A percentile compares a stretch with the other conserved stretches of the same genome.
These are phyloP conservation scores for Fusarium hostae DNA, from an alignment of 2,329 filamentous ascomycete genomes.

Conservation along the genomic window DNA sequence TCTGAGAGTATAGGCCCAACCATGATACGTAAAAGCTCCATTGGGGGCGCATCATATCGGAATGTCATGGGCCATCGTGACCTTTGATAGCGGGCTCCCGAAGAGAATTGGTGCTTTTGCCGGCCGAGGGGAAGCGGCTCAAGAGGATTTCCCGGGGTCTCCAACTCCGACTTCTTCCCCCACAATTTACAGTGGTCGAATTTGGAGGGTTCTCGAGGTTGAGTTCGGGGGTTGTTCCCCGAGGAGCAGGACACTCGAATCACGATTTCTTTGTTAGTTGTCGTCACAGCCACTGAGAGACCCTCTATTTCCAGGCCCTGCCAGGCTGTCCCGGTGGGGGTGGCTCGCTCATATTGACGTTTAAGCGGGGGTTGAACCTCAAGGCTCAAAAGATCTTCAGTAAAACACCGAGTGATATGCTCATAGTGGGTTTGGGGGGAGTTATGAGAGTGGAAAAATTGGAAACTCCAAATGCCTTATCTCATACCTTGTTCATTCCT, in stretches of 20 bases:
- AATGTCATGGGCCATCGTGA: conserved; percentile 40
- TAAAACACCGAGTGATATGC: conserved; percentile 32
- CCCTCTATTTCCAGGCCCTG: conserved; percentile 23
- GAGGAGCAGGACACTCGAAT: conserved; percentile 21
- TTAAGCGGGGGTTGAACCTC: conserved; percentile 25
- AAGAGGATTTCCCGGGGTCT: conserved; percentile 52
- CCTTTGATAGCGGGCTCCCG: conserved; percentile 27
- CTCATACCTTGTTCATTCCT: not conserved
- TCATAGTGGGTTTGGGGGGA: conserved; percentile 27
- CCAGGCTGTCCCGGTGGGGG: conserved; percentile 36
- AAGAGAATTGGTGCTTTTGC: conserved; percentile 35
- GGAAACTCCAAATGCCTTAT: not conserved
- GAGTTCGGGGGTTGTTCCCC: conserved; percentile 22
- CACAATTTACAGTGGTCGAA: conserved; percentile 25
- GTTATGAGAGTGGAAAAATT: conserved; percentile 8
- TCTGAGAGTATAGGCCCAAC: conserved; percentile 9
- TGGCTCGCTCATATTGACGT: conserved; percentile 42
- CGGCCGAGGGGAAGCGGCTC: conserved; percentile 46
- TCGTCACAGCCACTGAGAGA: conserved; percentile 23
- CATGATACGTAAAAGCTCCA: conserved; percentile 24
- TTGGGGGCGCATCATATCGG: conserved; percentile 33
- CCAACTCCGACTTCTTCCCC: conserved; percentile 44
- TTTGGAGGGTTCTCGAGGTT: not conserved
- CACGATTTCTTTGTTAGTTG: conserved; percentile 1
- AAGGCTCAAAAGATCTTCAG: conserved; percentile 10